Evolutionary conservation across 306 rosid species (phyloP).

Genomic region (Prunus mume): DNA sequence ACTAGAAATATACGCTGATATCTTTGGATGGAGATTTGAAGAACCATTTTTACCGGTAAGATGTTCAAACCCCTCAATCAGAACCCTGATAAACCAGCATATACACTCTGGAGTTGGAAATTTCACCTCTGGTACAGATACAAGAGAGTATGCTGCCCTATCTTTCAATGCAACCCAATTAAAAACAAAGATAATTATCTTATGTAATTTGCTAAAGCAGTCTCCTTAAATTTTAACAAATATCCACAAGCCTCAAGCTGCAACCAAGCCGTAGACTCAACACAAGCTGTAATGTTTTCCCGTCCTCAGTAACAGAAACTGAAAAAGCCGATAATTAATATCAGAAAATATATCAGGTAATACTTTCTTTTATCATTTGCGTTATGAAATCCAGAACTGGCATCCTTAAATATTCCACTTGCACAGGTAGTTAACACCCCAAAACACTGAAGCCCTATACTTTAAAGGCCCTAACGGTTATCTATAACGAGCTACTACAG

Average conservation of each 20-base stretch:
- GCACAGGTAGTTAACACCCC: neutral
- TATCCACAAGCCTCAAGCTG: neutral
- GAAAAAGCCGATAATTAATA: neutral
- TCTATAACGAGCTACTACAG: neutral
- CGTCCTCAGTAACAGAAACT: neutral
- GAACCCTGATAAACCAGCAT: neutral
- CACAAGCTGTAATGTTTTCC: no score
- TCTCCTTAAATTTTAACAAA: neutral
- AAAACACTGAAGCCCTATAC: neutral
- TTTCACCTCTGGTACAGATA: neutral
- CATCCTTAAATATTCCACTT: neutral
- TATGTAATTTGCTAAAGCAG: neutral
- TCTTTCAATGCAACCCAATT: neutral
- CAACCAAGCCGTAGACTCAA: neutral
- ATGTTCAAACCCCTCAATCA: neutral
- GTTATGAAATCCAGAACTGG: neutral
- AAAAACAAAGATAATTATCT: no score
- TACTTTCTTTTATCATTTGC: neutral
- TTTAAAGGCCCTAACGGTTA: neutral
- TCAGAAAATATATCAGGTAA: neutral
- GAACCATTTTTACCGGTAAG: neutral
- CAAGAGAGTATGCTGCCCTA: neutral
- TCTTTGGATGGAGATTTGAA: neutral
- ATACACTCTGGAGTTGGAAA: neutral
- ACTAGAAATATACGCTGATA: neutral